These are phyloP conservation scores for Vigna hirtella DNA, from an alignment of 306 rosid genomes.

Conservation along the genomic window DNA sequence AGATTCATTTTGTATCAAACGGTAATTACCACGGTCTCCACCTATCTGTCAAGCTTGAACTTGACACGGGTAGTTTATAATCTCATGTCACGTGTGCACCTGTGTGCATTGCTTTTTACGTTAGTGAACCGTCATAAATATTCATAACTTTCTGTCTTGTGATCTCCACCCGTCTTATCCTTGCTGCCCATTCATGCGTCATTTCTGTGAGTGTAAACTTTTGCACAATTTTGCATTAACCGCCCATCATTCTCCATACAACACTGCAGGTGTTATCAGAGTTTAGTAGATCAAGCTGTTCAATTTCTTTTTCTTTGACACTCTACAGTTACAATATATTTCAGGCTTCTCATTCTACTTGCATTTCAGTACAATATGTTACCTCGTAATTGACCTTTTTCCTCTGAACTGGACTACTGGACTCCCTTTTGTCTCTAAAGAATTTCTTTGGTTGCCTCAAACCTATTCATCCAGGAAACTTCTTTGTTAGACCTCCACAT, in stretches of 20 bases:
- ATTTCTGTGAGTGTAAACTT: neutral
- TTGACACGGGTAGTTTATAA: neutral
- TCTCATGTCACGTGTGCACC: too few species aligned
- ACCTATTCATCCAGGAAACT: neutral
- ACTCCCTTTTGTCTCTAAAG: conserved; percentile 7
- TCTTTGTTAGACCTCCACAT: neutral
- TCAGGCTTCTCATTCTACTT: neutral
- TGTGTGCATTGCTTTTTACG: too few species aligned
- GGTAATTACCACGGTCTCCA: neutral
- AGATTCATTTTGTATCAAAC: too few species aligned
- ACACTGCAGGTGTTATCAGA: neutral
- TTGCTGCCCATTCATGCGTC: neutral
- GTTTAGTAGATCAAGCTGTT: neutral
- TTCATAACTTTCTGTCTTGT: neutral
- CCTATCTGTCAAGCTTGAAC: neutral
- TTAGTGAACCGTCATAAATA: too few species aligned
- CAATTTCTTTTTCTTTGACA: neutral
- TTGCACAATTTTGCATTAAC: neutral
- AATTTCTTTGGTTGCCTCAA: neutral
- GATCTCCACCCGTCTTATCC: neutral
- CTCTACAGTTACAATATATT: neutral
- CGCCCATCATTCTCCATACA: neutral
- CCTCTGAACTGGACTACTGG: neutral
- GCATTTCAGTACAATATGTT: neutral
- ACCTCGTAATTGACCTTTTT: neutral